Conservation (phyloP, 2,329 filamentous ascomycete species). For the Metarhizium guizhouense region DNA sequence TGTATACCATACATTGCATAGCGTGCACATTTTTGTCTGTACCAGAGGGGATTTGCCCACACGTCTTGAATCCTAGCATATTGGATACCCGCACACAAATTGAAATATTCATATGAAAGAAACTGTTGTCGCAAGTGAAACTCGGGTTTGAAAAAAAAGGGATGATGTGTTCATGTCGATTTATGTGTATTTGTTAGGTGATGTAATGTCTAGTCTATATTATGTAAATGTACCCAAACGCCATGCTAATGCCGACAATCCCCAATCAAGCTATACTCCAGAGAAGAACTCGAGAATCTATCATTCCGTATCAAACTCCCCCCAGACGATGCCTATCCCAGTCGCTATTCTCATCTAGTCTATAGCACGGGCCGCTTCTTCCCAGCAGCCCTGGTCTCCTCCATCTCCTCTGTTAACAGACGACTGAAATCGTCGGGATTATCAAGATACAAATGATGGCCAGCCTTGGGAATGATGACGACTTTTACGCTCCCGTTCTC, state of each 20-base stretch:
- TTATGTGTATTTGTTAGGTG: too few relatives aligned
- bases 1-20: conserved; percentile 1
- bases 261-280: background rate
- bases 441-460: conserved; percentile 52
- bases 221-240: background rate
- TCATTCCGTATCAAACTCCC: too few relatives aligned
- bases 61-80: background rate
- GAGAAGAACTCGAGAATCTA: too few relatives aligned
- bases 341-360: background rate
- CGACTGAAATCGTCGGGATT: conserved; percentile 50
- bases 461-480: conserved; percentile 57
- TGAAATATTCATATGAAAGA: background rate
- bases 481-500: conserved; percentile 83
- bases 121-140: background rate
- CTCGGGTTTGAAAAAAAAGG: too few relatives aligned
- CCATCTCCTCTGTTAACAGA: conserved; percentile 42
- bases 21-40: background rate
- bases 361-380: background rate
- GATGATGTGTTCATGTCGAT: too few relatives aligned
- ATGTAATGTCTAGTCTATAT: background rate
- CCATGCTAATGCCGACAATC: background rate
- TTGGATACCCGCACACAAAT: background rate
- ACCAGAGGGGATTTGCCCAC: background rate
- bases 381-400: conserved; percentile 32
- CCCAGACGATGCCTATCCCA: background rate